phyloP scores from a whole-genome alignment of 306 rosid species.

The Biancaea sappan region DNA sequence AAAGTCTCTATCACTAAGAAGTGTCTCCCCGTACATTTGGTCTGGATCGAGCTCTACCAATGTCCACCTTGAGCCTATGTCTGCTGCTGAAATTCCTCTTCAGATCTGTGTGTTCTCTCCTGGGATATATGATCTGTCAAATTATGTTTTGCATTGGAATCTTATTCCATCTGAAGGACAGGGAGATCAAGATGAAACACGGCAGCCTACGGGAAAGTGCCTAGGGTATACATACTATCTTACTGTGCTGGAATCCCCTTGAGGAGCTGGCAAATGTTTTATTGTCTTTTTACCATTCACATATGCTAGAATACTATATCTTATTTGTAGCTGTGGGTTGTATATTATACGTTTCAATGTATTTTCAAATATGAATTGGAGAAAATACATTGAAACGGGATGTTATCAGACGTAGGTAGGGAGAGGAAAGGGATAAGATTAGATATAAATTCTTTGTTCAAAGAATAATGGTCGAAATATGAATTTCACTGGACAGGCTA shows the following conservation, averaged over 20 bases:
- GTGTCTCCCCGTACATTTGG: constrained; percentile 79
- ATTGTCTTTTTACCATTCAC: constrained; percentile 22
- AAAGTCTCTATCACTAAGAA: constrained; percentile 50
- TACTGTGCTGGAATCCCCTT: constrained; percentile 76
- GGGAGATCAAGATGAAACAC: constrained; percentile 39
- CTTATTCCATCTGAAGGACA: constrained; percentile 42
- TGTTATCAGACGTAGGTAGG: no score
- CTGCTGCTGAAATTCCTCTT: constrained; percentile 73
- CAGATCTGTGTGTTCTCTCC: constrained; percentile 87
- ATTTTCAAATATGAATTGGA: constrained; percentile 43
- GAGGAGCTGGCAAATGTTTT: constrained; percentile 28
- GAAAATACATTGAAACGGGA: constrained; percentile 35
- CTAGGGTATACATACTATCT: constrained; percentile 80
- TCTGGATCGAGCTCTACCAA: constrained; percentile 82
- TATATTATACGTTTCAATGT: constrained; percentile 45
- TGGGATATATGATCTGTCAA: constrained; percentile 81
- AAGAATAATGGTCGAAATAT: constrained; percentile 39
- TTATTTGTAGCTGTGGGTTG: constrained; percentile 39
- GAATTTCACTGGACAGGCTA: constrained; percentile 18
- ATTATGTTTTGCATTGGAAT: constrained; percentile 77
- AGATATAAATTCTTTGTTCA: constrained; percentile 34
- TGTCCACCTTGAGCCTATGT: constrained; percentile 61
- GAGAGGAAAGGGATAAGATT: constrained; percentile 35
- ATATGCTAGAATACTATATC: constrained; percentile 28
- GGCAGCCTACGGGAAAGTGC: constrained; percentile 63